phyloP scores from a whole-genome alignment of 352 stramenopile species.

The Pythium oligandrum region DNA sequence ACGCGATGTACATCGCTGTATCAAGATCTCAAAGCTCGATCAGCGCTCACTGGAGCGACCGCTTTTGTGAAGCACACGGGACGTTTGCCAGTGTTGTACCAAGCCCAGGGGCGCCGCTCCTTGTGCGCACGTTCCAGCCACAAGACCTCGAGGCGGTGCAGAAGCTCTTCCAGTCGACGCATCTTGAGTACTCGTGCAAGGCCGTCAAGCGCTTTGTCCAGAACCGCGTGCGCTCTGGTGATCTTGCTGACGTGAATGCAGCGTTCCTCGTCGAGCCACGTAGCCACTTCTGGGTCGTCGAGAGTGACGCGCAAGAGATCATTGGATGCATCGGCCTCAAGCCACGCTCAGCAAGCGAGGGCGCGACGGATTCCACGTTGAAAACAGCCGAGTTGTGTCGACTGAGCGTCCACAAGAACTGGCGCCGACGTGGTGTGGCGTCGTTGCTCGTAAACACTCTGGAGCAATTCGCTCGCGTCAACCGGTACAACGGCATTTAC shows the following conservation, averaged over 20 bases:
- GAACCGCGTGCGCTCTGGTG: conserved; percentile 41
- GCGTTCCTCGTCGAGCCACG: conserved; percentile 28
- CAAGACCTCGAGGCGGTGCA: conserved; percentile 37
- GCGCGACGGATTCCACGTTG: neutral
- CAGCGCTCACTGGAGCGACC: conserved; percentile 24
- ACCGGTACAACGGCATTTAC: conserved; percentile 27
- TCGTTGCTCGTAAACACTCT: conserved; percentile 35
- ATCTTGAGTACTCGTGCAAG: conserved; percentile 56
- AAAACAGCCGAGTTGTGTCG: conserved; percentile 48
- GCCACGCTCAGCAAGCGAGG: conserved; percentile 4
- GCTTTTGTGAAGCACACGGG: conserved; percentile 11
- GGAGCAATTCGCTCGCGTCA: conserved; percentile 31
- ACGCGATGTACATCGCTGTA: conserved; percentile 46
- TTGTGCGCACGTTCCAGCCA: conserved; percentile 51
- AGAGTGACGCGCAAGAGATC: conserved; percentile 21
- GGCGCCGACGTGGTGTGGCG: conserved; percentile 43
- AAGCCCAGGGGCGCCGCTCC: conserved; percentile 3
- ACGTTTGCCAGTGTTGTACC: neutral
- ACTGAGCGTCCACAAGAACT: conserved; percentile 37
- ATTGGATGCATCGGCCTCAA: conserved; percentile 64
- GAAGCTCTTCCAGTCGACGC: conserved; percentile 53
- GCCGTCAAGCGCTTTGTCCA: conserved; percentile 67
- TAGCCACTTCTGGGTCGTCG: conserved; percentile 62
- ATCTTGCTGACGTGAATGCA: conserved; percentile 46
- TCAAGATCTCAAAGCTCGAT: conserved; percentile 6